A percentile compares a stretch with the other conserved stretches of the same genome.
Conservation (phyloP, 257 asterid genomes). For the Buddleja alternifolia region DNA sequence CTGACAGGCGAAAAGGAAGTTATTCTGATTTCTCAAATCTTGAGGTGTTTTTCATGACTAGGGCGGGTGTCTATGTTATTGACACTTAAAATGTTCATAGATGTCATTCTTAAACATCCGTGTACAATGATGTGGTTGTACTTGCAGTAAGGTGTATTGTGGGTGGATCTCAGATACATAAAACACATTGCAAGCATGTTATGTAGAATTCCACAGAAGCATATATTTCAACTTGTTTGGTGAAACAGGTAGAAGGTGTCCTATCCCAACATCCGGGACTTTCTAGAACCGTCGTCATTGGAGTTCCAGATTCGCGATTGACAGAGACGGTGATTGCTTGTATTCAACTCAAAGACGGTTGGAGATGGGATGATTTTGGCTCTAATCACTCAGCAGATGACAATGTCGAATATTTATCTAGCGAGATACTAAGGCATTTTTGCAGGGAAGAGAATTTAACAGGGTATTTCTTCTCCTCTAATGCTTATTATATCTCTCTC, state of each 20-base stretch:
- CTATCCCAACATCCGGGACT: conserved; percentile 76
- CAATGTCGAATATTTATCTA: conserved; percentile 43
- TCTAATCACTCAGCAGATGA: conserved; percentile 30
- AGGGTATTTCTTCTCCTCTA: conserved; percentile 47
- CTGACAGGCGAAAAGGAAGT: no score
- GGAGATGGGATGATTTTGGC: conserved; percentile 70
- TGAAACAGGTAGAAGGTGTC: conserved; percentile 72
- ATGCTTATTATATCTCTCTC: background rate
- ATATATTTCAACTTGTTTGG: background rate
- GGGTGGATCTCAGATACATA: no score
- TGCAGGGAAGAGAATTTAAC: conserved; percentile 65
- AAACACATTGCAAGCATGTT: no score
- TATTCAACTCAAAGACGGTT: conserved; percentile 53
- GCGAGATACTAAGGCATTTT: conserved; percentile 60
- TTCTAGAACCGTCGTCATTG: conserved; percentile 55
- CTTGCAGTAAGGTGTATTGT: no score
- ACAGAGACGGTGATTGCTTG: conserved; percentile 79
- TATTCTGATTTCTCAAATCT: no score
- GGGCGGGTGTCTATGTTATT: no score
- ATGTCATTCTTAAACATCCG: background rate
- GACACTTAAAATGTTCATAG: no score
- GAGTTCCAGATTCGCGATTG: conserved; percentile 74
- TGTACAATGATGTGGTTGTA: background rate
- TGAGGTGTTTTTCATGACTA: no score
- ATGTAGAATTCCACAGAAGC: no score